Evolutionary conservation across 352 stramenopile species (phyloP), one percentile per base, ranked within the genome.

Genomic region (Phytopythium helicoides): DNA sequence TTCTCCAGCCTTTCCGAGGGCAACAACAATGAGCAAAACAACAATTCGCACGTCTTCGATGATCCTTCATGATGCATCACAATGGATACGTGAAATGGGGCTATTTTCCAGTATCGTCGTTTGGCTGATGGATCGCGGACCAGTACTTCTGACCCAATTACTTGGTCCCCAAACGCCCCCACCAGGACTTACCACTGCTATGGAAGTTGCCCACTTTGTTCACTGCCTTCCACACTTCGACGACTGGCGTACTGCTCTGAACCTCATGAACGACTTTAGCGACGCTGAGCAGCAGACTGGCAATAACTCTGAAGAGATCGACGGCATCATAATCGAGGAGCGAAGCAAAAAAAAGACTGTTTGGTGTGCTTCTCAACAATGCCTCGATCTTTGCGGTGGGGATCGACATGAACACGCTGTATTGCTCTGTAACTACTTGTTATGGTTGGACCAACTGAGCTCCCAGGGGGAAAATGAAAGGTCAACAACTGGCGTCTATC

Each of bases 401-500:
- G 89, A 97, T 56, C 73, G 76, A 45, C 80, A 97, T 47, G 95
- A 98, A 51, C 94, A 98, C 58, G 90, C 92, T 2, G 72, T 98
- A 48, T 57, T 98, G 46, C 66, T 98, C 19, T 88, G 83, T 42
- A 98, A 97, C 45, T 97, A 81, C 36, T 88, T 97, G 46, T 64
- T 82, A 25, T 96, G 89, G 71, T 68, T 97, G n/a, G 82, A 96
- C 37, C 61, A 53, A 23, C 58, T 48, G 22, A 35, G 54, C 15
- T 73, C 68, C 22, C 61, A 68, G 22, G 58, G 71, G 11, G 26
- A 52, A 15, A 66, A 62, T 46, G 25, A 50, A 6, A 39, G 47
- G 6, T 50, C 58, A 19, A 10, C 11, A 14, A 25, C 38, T 12
- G 62, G 66, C 33, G 76, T 65, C 25, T 98, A 95, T 48, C 70